Evolutionary conservation across 176 grass and related monocot genomes (phyloP), one percentile per base, ranked within the genome.

Genomic region (Ampelocalamus luodianensis): DNA sequence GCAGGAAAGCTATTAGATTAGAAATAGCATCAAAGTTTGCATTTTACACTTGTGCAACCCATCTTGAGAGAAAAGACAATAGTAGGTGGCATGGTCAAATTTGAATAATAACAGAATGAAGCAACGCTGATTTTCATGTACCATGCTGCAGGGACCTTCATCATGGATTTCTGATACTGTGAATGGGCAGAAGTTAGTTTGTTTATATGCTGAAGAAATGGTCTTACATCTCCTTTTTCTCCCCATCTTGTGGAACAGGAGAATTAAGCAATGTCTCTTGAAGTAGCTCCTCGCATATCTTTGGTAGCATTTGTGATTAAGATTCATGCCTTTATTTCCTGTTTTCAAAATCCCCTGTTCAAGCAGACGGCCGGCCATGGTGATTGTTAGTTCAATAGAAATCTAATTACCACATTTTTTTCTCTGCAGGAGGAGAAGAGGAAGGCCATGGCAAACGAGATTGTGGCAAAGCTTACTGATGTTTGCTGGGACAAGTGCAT

Each of bases 401-500:
- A 90, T 65, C 5, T 36, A 63, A 22, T 78, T 8, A 82, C 32
- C 4, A 3, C 10, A 8, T 75, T 86, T 64, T 23, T 40, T 43
- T 48, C 22, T 42, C 40, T 76, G 59, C 81, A 97, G 92, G 90
- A 92, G 79, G 94, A 97, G 83, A 90, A 82, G 58, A 88, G 23
- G 49, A 97, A 92, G 88, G 94, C 92, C 1, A 54, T 91, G 81
- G 50, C 65, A 20, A 94, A 92, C 43, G 90, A 97, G 85, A 37
- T 94, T 23, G 74, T 94, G 36, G 92, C 92, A 4, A 94, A 97
- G 79, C 34, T 97, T n/a, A 94, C 92, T 8, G 74, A 82, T 22
- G 69, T 79, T 42, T 97, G 94, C 87, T 97, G 94, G 94, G 94
- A 94, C 70, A 97, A 92, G 59, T 97, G 94, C 67, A 71, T 97